Evolutionary conservation across 176 grass and related monocot genomes (phyloP).

Genomic region (Zea luxurians): DNA sequence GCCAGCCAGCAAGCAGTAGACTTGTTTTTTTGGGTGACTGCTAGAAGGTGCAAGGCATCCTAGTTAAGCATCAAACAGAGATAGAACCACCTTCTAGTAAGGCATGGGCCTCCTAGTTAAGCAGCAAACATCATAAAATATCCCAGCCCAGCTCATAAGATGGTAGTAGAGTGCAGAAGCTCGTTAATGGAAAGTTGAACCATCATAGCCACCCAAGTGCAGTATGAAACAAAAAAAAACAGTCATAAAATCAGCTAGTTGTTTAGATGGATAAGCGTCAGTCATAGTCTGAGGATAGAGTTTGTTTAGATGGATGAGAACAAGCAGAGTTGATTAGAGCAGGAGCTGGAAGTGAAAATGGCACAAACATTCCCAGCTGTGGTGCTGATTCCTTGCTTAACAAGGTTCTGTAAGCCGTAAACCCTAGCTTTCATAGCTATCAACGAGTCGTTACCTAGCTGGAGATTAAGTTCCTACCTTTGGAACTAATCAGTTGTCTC

Average conservation of each 20-base stretch:
- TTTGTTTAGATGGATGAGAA: too few relatives aligned
- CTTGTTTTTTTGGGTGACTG: too few relatives aligned
- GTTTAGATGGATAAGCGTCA: too few relatives aligned
- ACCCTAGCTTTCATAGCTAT: conserved; percentile 67
- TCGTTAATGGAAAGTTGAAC: neutral
- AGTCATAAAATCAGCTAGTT: neutral
- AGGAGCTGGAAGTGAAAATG: conserved; percentile 44
- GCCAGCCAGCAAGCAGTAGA: too few relatives aligned
- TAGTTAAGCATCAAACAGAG: neutral
- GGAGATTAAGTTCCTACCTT: conserved; percentile 70
- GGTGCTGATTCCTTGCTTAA: conserved; percentile 51
- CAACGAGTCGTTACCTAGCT: conserved; percentile 70
- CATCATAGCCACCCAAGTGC: neutral
- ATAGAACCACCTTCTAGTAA: neutral
- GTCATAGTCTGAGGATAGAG: too few relatives aligned
- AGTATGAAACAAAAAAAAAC: neutral
- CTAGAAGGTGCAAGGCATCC: too few relatives aligned
- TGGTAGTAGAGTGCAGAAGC: neutral
- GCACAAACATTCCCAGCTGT: conserved; percentile 66
- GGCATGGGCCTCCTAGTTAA: conserved; percentile 21
- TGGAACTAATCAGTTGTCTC: conserved; percentile 70
- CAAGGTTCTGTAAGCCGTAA: conserved; percentile 33
- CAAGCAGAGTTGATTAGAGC: conserved; percentile 43
- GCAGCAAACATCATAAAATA: neutral
- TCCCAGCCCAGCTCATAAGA: neutral